phyloP scores from a whole-genome alignment of 768 basidiomycete species.

The Tulasnella sp. region DNA sequence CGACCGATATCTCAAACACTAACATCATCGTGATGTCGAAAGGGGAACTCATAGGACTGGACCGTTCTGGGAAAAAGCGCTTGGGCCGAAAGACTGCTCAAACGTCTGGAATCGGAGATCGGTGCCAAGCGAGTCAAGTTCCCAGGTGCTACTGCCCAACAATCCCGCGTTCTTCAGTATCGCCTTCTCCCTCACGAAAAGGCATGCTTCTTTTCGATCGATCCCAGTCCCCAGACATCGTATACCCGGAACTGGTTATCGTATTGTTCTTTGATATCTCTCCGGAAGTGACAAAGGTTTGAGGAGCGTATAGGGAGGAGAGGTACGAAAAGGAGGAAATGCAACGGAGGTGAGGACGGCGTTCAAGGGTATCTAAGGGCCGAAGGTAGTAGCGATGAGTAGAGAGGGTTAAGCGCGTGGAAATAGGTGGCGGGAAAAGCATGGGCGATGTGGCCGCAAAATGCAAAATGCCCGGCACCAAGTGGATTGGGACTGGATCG shows the following conservation, averaged over 20 bases:
- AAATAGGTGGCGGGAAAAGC: constrained; percentile 46
- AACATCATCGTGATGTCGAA: constrained; percentile 25
- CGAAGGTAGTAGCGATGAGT: constrained; percentile 34
- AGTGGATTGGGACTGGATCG: neutral
- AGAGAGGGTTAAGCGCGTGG: constrained; percentile 38
- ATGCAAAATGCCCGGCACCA: constrained; percentile 46
- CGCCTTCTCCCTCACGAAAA: constrained; percentile 53
- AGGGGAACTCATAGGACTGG: constrained; percentile 89
- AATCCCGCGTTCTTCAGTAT: constrained; percentile 76
- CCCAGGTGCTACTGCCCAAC: constrained; percentile 51
- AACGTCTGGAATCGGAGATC: constrained; percentile 35
- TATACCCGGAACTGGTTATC: constrained; percentile 81
- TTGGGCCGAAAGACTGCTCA: constrained; percentile 54
- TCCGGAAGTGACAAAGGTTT: constrained; percentile 50
- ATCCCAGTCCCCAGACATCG: constrained; percentile 79
- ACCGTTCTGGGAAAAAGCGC: constrained; percentile 92
- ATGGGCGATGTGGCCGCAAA: constrained; percentile 40
- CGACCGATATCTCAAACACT: no score
- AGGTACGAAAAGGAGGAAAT: constrained; percentile 76
- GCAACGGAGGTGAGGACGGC: constrained; percentile 53
- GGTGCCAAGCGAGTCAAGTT: constrained; percentile 53
- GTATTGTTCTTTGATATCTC: constrained; percentile 78
- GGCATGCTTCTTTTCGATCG: constrained; percentile 57
- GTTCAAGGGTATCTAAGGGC: constrained; percentile 35
- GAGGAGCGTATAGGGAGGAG: constrained; percentile 80